Evolutionary conservation across 2,329 filamentous ascomycete species (phyloP).

Genomic region (Botrytis byssoidea): DNA sequence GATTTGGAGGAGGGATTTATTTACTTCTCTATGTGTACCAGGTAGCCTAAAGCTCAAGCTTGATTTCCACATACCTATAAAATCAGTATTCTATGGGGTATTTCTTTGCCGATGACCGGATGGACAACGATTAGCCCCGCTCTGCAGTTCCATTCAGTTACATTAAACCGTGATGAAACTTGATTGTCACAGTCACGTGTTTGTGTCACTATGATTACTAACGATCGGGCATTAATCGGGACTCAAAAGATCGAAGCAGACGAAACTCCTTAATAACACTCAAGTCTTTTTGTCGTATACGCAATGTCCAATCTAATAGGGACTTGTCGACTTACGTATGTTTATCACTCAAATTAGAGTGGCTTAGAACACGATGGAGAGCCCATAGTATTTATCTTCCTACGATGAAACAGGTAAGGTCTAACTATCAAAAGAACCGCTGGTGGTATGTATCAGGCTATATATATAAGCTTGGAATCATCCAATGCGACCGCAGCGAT

Average conservation of each 20-base stretch:
- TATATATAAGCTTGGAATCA: background rate
- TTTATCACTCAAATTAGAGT: background rate
- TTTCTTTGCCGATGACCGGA: background rate
- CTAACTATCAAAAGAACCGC: background rate
- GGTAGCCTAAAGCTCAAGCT: background rate
- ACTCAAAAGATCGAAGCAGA: background rate
- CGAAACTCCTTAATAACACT: background rate
- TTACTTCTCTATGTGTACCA: background rate
- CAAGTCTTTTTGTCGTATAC: background rate
- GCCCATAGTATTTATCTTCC: background rate
- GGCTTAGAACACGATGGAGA: background rate
- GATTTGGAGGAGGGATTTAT: background rate
- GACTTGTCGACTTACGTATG: background rate
- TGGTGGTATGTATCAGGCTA: background rate
- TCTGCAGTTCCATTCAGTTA: background rate
- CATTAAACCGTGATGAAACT: background rate
- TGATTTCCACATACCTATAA: background rate
- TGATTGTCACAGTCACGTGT: background rate
- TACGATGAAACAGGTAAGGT: background rate
- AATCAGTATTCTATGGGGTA: background rate
- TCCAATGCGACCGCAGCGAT: background rate
- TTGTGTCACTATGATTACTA: background rate
- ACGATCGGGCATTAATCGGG: slow-evolving; percentile 1
- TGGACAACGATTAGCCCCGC: slow-evolving; percentile 8
- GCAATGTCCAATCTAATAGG: background rate